Conservation (phyloP, 345 rosid species). For the Lepidium didymum region DNA sequence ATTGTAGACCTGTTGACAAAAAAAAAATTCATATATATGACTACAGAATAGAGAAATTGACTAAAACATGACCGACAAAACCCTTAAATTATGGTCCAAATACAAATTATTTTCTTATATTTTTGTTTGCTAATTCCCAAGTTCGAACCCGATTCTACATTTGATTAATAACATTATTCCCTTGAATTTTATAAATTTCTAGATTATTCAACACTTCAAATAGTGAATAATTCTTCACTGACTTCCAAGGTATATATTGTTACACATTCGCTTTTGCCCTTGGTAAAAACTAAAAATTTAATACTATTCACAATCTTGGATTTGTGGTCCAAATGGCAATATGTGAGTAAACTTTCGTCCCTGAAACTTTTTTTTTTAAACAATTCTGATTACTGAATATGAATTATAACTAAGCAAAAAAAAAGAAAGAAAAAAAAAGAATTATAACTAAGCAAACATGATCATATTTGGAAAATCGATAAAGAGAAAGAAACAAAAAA, state of each 20-base stretch:
- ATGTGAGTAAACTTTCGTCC: not conserved
- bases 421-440: no score
- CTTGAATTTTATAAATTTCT: not conserved
- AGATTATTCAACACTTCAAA: not conserved
- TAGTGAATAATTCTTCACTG: constrained; percentile 28
- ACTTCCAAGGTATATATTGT: constrained; percentile 25
- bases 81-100: constrained; percentile 27
- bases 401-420: no score
- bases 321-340: not conserved
- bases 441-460: no score
- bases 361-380: no score
- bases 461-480: no score
- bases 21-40: no score
- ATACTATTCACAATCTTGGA: not conserved
- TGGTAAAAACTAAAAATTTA: not conserved
- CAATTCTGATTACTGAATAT: no score
- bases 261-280: constrained; percentile 17
- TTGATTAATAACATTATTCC: constrained; percentile 10
- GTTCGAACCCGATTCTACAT: constrained; percentile 17
- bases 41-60: constrained; percentile 6
- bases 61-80: constrained; percentile 27
- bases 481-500: no score
- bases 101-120: not conserved
- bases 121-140: constrained; percentile 23
- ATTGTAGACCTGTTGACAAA: no score